Base-by-base conservation (phyloP, 1,284 basidiomycete genomes). In the Phylloboletellus chloephorus region DNA sequence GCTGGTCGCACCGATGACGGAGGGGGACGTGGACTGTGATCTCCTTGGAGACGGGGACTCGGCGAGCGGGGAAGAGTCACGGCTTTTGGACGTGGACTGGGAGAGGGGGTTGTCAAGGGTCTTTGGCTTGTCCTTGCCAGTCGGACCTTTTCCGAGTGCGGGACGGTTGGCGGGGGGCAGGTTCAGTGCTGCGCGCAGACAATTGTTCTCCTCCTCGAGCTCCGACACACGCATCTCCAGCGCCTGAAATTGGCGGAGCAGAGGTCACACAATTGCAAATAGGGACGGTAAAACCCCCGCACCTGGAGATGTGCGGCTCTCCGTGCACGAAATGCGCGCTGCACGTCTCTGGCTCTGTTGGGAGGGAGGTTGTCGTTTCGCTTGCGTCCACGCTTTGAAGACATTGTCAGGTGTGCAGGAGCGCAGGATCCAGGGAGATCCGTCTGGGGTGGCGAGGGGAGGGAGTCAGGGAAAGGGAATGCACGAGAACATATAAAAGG, bases 281-380 rank as follows among this genome's bases (percentile, higher is more conserved):
- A 59, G 53, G 49, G 46, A 47, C 48, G 50, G 56, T 56, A 59
- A 69, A 61, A 47, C 44, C 48, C 36, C 61, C 71, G 54, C 61
- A 86, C 85, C 67, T 86, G 79, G 40, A 95, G 74, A 65, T 94
- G 90, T 47, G 90, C 88, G 47, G 88, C 88, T 54, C 91, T 79
- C 50, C 92, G 75, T 19, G 91, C 88, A 52, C 91, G 78, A 69
- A 95, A 96, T 3, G 91, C 91, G 51, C 91, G 73, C 64, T 96
- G 91, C 22, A 95, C 90, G 60, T 95, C 91, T 43, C 91, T 72
- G 21, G 92, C 91, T 48, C 91, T 81, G 58, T 93, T 93, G 24
- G 90, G 90, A 49, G 90, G 90, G 28, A 94, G 78, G 58, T 86
- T 87, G 66, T 93, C 88, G 67, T 94, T 93, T 62, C 89, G 77